Evolutionary conservation across 2,329 filamentous ascomycete species (phyloP), one percentile per base, ranked within the genome.

Genomic region (Endocalyx cinctus): DNA sequence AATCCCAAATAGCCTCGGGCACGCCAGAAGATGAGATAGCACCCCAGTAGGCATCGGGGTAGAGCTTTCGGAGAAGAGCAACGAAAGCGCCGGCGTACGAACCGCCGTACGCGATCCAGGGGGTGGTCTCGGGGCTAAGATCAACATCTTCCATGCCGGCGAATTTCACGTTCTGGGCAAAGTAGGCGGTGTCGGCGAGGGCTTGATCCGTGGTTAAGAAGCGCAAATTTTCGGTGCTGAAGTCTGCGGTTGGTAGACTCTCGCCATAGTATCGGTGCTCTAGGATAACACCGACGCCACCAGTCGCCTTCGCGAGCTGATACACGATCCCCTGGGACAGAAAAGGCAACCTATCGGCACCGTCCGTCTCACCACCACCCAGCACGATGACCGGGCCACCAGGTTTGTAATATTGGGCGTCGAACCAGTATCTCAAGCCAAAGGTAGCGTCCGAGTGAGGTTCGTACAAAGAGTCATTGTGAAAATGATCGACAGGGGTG

Each of bases 221-320:
- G 3, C 87, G 80, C 43, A 94, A 62, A 47, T 76, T 89, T 52
- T 84, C 64, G 0, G 77, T 81, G 46, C 60, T 69, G 26, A 90
- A 67, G 49, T 89, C 72, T 1, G 69, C 56, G 0, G 76, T 74
- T 0, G 87, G 86, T 34, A 82, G 79, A 54, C 84, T 89, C 10
- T 69, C 70, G 35, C 87, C 87, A 52, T 94, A 94, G 67, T 94
- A 94, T 18, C 87, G 77, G 52, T 94, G 87, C 63, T 94, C 87
- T 3, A 94, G 71, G 29, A 94, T 74, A 3, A 94, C 82, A 4
- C 81, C 86, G 17, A 94, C 62, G 2, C 87, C 87, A 36, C 79
- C 66, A 0, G 83, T 86, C 1, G 82, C 82, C 46, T 81, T 65
- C 4, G 82, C 74, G 13, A 94, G 67, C 43, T 86, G 72, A 22